Conservation (phyloP, 805 yeast genomes). For the Torulaspora franciscae region DNA sequence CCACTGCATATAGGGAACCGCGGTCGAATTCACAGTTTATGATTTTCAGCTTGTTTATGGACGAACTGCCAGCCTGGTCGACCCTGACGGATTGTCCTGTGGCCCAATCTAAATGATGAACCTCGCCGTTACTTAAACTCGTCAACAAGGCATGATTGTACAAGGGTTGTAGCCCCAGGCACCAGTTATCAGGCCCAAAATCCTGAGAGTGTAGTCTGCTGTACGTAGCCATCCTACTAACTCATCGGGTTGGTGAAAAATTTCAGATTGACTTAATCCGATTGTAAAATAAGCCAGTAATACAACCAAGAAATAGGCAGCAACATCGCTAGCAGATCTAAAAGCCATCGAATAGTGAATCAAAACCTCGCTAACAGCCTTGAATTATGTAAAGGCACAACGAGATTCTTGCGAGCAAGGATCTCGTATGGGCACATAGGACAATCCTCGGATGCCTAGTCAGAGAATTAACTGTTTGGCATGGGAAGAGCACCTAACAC, state of each 20-base stretch:
- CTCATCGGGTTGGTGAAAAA: not conserved
- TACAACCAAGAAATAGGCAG: too few relatives aligned
- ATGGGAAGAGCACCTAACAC: too few relatives aligned
- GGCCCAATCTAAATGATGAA: slow-evolving; percentile 30
- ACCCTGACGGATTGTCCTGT: slow-evolving; percentile 11
- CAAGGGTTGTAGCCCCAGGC: slow-evolving; percentile 28
- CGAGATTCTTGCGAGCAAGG: too few relatives aligned
- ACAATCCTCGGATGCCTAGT: too few relatives aligned
- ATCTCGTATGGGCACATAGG: too few relatives aligned
- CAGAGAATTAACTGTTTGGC: too few relatives aligned
- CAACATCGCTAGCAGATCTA: too few relatives aligned
- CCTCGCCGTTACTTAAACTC: slow-evolving; percentile 32
- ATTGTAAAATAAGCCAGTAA: not conserved
- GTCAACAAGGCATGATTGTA: slow-evolving; percentile 27
- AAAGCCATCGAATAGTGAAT: too few relatives aligned
- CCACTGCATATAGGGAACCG: slow-evolving; percentile 26
- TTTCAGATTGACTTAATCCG: not conserved
- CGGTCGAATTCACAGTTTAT: slow-evolving; percentile 22
- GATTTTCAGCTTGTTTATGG: slow-evolving; percentile 25
- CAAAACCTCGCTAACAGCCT: too few relatives aligned
- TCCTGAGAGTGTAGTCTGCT: slow-evolving; percentile 7
- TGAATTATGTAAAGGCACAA: too few relatives aligned
- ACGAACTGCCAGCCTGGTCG: slow-evolving; percentile 20
- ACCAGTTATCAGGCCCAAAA: slow-evolving; percentile 33
- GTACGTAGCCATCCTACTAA: slow-evolving; percentile 9